phyloP scores from a whole-genome alignment of 78 protist genomes.

The Chrysochromulina parva region DNA sequence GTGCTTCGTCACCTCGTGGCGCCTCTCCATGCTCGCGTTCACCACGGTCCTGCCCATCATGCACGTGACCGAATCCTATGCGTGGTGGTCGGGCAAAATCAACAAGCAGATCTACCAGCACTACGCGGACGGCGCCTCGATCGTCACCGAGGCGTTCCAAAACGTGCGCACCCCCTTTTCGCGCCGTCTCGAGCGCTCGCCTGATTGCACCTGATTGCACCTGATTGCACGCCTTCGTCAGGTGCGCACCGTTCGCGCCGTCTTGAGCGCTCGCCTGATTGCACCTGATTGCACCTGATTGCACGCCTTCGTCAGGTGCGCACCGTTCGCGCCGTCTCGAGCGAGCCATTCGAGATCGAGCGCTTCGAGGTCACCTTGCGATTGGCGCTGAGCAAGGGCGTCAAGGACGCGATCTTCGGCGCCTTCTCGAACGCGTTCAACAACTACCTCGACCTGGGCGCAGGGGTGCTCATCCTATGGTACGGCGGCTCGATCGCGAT shows the following conservation, averaged over 20 bases:
- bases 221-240: too few species aligned
- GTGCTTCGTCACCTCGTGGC: not conserved
- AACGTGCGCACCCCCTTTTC: not conserved
- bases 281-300: too few species aligned
- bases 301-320: too few species aligned
- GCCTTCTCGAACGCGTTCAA: not conserved
- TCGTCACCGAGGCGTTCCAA: not conserved
- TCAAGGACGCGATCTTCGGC: not conserved
- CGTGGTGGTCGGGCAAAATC: not conserved
- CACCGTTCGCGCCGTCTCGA: conserved; percentile 11
- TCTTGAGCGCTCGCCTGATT: not conserved
- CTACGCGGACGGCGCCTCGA: not conserved
- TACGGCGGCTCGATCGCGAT: conserved; percentile 21
- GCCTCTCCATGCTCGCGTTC: not conserved
- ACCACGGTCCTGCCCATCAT: conserved; percentile 6
- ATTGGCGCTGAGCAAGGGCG: not conserved
- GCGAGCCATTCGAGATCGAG: not conserved
- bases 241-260: not conserved
- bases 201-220: too few species aligned
- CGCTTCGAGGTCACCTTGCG: too few species aligned
- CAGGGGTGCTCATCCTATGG: conserved; percentile 36
- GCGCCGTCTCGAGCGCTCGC: not conserved
- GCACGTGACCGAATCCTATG: not conserved
- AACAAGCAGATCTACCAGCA: not conserved
- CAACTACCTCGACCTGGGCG: conserved; percentile 26